Percentiles rank a stretch among this genome's conserved stretches.
These are phyloP conservation scores for Yamadazyma paraphyllophila DNA, from an alignment of 805 yeast genomes.

Conservation along the genomic window DNA sequence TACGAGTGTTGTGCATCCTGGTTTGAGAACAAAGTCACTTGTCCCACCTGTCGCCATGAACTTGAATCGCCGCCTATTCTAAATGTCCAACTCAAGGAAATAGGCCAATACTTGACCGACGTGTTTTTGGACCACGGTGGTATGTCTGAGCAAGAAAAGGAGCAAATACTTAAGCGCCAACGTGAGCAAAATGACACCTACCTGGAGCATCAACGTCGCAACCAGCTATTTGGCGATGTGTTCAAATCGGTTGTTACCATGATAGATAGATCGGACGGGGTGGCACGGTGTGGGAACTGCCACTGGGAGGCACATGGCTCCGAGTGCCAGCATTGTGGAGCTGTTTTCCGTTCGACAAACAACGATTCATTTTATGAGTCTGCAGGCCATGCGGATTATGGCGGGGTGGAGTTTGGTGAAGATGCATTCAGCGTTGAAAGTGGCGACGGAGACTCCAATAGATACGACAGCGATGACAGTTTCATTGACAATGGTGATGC, in stretches of 20 bases:
- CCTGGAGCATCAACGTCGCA: slow-evolving; percentile 32
- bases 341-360: slow-evolving; percentile 41
- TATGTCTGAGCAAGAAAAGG: slow-evolving; percentile 17
- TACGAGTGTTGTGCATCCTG: slow-evolving; percentile 62
- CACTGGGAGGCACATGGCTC: slow-evolving; percentile 77
- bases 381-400: slow-evolving; percentile 34
- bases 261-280: slow-evolving; percentile 66
- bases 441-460: slow-evolving; percentile 13
- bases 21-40: slow-evolving; percentile 56
- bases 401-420: slow-evolving; percentile 27
- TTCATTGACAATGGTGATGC: slow-evolving; percentile 27
- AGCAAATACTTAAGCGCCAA: slow-evolving; percentile 16
- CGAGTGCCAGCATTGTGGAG: slow-evolving; percentile 67
- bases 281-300: slow-evolving; percentile 70
- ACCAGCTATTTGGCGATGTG: slow-evolving; percentile 45
- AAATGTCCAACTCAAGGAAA: slow-evolving; percentile 51
- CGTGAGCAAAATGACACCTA: slow-evolving; percentile 24
- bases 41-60: slow-evolving; percentile 64
- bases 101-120: slow-evolving; percentile 36
- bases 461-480: slow-evolving; percentile 32
- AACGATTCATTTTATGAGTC: slow-evolving; percentile 34
- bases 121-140: slow-evolving; percentile 35
- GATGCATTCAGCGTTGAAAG: slow-evolving; percentile 19
- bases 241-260: slow-evolving; percentile 54
- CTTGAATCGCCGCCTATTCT: slow-evolving; percentile 50